Evolutionary conservation across 192 early-diverging fungal species (phyloP).

Genomic region (Chytriomyces sp.): DNA sequence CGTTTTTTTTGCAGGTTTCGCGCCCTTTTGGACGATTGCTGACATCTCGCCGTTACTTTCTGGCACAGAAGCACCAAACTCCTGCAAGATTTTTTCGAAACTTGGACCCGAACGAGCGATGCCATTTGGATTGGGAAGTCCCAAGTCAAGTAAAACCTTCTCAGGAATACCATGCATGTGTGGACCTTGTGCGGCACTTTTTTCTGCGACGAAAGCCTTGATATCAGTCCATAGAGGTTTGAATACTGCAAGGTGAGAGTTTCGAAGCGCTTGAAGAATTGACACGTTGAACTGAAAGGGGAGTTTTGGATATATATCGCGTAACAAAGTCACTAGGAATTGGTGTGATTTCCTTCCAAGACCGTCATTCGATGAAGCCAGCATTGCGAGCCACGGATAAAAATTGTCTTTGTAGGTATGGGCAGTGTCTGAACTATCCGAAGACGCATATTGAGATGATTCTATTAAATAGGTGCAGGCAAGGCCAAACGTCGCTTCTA

Average conservation of each 20-base stretch:
- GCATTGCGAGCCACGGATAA: not conserved
- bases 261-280: not conserved
- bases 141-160: not conserved
- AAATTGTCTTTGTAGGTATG: not conserved
- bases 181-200: not conserved
- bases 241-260: not conserved
- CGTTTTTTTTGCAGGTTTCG: not conserved
- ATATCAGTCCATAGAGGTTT: not conserved
- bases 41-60: not conserved
- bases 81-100: not conserved
- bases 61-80: not conserved
- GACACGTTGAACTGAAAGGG: not conserved
- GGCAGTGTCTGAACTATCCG: not conserved
- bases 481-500: constrained; percentile 3
- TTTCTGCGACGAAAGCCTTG: not conserved
- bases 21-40: not conserved
- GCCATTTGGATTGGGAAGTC: not conserved
- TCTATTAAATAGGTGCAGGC: not conserved
- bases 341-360: not conserved
- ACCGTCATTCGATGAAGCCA: not conserved
- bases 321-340: not conserved
- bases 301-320: not conserved
- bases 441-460: not conserved
- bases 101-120: too few relatives aligned
- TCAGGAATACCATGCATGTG: not conserved